phyloP scores from a whole-genome alignment of 1,284 basidiomycete genomes.

The Pisolithus thermaeus region DNA sequence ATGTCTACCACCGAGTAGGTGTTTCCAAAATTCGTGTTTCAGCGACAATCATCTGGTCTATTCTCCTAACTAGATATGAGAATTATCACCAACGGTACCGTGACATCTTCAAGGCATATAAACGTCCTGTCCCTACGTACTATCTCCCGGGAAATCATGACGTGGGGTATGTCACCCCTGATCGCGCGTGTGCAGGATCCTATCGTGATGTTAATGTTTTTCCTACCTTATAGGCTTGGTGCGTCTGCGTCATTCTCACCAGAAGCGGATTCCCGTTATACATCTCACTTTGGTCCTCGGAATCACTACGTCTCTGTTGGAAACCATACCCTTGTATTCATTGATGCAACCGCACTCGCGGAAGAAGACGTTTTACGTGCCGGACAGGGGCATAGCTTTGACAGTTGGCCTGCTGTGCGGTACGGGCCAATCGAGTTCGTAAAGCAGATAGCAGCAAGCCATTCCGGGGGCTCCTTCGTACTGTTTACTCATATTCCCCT shows the following conservation, averaged over 20 bases:
- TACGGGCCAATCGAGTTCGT: conserved; percentile 71
- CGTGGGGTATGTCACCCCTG: conserved; percentile 48
- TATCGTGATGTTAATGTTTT: conserved; percentile 1
- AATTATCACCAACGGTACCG: conserved; percentile 56
- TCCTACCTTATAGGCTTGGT: conserved; percentile 38
- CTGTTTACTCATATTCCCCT: conserved; percentile 83
- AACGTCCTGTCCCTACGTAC: conserved; percentile 41
- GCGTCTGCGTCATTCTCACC: conserved; percentile 44
- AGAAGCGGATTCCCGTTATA: conserved; percentile 48
- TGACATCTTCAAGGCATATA: conserved; percentile 49
- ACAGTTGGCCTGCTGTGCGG: conserved; percentile 54
- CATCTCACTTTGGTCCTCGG: conserved; percentile 49
- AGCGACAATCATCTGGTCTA: conserved; percentile 5
- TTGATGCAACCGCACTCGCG: conserved; percentile 68
- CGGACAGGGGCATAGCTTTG: conserved; percentile 43
- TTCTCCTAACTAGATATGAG: conserved; percentile 46
- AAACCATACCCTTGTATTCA: conserved; percentile 65
- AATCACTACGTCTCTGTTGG: conserved; percentile 47
- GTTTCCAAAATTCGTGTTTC: background rate
- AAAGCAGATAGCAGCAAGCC: conserved; percentile 41
- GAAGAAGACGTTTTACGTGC: conserved; percentile 73
- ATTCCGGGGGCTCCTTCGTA: conserved; percentile 46
- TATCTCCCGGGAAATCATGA: conserved; percentile 87
- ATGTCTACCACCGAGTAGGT: conserved; percentile 63
- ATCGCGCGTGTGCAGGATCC: background rate